These are phyloP conservation scores for Xylaria sp. DNA, from an alignment of 2,329 filamentous ascomycete species.

Conservation along the genomic window DNA sequence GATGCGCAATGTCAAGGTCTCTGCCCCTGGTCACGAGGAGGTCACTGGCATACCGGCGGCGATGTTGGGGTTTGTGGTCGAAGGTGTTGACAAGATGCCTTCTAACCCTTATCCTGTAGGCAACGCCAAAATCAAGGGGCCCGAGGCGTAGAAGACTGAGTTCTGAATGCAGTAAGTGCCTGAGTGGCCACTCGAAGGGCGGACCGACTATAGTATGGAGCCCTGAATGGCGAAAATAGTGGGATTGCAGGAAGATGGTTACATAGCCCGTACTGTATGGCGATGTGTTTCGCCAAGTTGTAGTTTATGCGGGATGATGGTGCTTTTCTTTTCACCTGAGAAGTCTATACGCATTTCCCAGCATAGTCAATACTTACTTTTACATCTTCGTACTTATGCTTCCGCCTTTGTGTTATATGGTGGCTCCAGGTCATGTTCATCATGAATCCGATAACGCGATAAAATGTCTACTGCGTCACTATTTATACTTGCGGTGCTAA, in stretches of 20 bases:
- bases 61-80: background rate
- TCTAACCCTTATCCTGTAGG: background rate
- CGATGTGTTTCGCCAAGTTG: background rate
- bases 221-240: background rate
- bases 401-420: no score
- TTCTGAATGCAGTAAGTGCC: background rate
- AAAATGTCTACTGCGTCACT: background rate
- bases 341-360: background rate
- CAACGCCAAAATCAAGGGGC: background rate
- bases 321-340: background rate
- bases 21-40: conserved; percentile 21
- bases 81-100: background rate
- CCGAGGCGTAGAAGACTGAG: background rate
- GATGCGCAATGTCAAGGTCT: conserved; percentile 55
- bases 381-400: no score
- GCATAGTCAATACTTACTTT: no score
- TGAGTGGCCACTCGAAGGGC: background rate
- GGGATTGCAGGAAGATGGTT: background rate
- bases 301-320: background rate
- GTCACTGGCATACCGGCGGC: background rate
- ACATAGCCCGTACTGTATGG: background rate
- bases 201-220: background rate
- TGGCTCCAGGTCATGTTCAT: background rate
- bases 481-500: no score
- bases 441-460: no score